Percentiles rank a stretch among this genome's conserved stretches.
phyloP scores from a whole-genome alignment of 352 stramenopile genomes.

The Phytophthora agathidicida region DNA sequence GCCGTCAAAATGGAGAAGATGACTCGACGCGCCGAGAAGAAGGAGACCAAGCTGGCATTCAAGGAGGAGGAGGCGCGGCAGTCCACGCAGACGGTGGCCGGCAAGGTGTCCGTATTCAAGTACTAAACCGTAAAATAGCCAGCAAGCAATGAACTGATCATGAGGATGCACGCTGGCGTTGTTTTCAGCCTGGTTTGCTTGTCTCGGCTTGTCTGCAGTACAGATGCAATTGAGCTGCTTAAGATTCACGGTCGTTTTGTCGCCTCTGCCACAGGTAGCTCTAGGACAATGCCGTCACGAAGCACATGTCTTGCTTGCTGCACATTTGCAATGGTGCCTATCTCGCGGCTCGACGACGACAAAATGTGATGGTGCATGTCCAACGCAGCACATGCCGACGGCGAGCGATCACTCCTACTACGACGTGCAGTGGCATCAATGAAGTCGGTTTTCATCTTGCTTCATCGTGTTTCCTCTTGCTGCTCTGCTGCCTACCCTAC shows the following conservation, averaged over 20 bases:
- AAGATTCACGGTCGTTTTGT: slow-evolving; percentile 6
- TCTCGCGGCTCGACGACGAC: slow-evolving; percentile 7
- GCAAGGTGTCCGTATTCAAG: slow-evolving; percentile 78
- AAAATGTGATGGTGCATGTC: no score
- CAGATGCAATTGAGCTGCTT: background rate
- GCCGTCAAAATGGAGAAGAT: slow-evolving; percentile 93
- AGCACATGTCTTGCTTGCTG: no score
- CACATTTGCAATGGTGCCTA: slow-evolving; percentile 12
- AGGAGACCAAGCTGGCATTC: slow-evolving; percentile 94
- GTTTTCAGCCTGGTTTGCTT: background rate
- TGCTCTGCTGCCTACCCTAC: slow-evolving; percentile 19
- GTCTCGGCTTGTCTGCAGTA: slow-evolving; percentile 6
- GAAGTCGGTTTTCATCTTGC: slow-evolving; percentile 5
- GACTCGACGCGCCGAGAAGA: slow-evolving; percentile 93
- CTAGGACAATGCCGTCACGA: no score
- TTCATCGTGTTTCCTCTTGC: slow-evolving; percentile 34
- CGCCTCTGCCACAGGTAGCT: background rate
- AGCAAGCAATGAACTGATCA: slow-evolving; percentile 13
- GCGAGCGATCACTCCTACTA: no score
- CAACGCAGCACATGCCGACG: background rate
- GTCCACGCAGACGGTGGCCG: slow-evolving; percentile 57
- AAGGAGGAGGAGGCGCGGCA: slow-evolving; percentile 92
- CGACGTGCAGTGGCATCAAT: no score
- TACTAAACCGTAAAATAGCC: slow-evolving; percentile 51
- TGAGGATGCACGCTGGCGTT: slow-evolving; percentile 15